Percentiles rank a stretch among this genome's conserved stretches.
Conservation (phyloP, 768 basidiomycete genomes). For the Trametes maxima region DNA sequence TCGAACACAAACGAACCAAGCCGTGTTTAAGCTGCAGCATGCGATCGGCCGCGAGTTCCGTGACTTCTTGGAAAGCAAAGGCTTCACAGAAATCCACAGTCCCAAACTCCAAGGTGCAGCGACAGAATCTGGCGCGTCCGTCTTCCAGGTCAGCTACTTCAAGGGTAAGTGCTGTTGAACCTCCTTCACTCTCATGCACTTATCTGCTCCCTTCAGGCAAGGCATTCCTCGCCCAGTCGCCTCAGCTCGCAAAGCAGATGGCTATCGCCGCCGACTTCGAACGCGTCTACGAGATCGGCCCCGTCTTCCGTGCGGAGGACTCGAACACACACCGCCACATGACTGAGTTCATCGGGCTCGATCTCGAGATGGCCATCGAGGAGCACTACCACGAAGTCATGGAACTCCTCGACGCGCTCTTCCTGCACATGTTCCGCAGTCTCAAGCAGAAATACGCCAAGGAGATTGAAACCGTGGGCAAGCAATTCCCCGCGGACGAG, state of each 20-base stretch:
- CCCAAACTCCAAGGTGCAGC: constrained; percentile 97
- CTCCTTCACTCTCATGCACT: neutral
- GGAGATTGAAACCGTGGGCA: constrained; percentile 81
- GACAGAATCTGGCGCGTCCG: constrained; percentile 94
- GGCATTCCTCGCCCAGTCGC: constrained; percentile 95
- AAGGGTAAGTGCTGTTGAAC: constrained; percentile 59
- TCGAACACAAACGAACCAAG: constrained; percentile 94
- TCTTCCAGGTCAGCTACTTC: constrained; percentile 98
- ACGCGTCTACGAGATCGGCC: constrained; percentile 95
- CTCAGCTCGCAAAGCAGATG: constrained; percentile 99
- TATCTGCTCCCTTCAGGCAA: constrained; percentile 49
- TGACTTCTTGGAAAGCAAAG: constrained; percentile 67
- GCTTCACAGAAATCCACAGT: constrained; percentile 95
- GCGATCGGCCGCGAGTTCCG: constrained; percentile 91
- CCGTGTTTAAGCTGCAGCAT: constrained; percentile 89
- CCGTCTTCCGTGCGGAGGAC: constrained; percentile 97
- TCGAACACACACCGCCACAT: constrained; percentile 97
- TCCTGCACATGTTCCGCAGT: constrained; percentile 84
- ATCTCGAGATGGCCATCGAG: constrained; percentile 98
- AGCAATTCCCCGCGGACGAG: constrained; percentile 93
- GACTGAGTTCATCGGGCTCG: constrained; percentile 97
- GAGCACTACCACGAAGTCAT: constrained; percentile 99
- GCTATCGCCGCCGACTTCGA: constrained; percentile 98
- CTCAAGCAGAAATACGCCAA: constrained; percentile 73
- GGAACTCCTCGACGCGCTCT: constrained; percentile 86